These are phyloP conservation scores for Lentinula novae-zelandiae DNA, from an alignment of 1,284 basidiomycete genomes.

Conservation along the genomic window DNA sequence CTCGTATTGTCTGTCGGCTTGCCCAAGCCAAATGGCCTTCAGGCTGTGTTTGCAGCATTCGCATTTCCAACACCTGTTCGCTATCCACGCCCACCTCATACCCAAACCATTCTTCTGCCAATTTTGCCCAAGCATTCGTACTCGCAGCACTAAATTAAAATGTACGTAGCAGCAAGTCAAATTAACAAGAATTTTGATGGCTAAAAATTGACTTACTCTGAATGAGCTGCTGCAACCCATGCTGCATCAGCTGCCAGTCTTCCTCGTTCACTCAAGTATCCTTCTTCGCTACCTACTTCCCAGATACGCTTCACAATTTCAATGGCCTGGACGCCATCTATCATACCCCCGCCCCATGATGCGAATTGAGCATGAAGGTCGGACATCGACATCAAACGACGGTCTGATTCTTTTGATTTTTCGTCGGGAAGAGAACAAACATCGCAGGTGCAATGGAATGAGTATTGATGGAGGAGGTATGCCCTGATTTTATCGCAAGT, in stretches of 20 bases:
- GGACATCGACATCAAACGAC: slow-evolving; percentile 41
- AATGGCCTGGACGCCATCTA: slow-evolving; percentile 47
- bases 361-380: slow-evolving; percentile 39
- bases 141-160: slow-evolving; percentile 31
- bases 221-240: slow-evolving; percentile 55
- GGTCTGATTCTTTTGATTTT: slow-evolving; percentile 46
- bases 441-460: slow-evolving; percentile 53
- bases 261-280: slow-evolving; percentile 61
- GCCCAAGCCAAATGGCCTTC: slow-evolving; percentile 44
- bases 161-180: background rate
- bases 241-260: slow-evolving; percentile 56
- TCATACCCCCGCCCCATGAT: slow-evolving; percentile 39
- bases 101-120: slow-evolving; percentile 49
- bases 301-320: slow-evolving; percentile 46
- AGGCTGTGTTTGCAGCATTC: slow-evolving; percentile 31
- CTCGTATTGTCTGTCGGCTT: slow-evolving; percentile 24
- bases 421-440: slow-evolving; percentile 49
- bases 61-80: slow-evolving; percentile 38
- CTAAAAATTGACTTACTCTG: slow-evolving; percentile 40
- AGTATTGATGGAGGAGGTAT: slow-evolving; percentile 45
- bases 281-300: slow-evolving; percentile 52
- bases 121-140: slow-evolving; percentile 42
- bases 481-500: slow-evolving; percentile 28
- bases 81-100: slow-evolving; percentile 55
- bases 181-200: no score